Conservation (phyloP, 2,329 filamentous ascomycete species). For the Triangularia verruculosa region DNA sequence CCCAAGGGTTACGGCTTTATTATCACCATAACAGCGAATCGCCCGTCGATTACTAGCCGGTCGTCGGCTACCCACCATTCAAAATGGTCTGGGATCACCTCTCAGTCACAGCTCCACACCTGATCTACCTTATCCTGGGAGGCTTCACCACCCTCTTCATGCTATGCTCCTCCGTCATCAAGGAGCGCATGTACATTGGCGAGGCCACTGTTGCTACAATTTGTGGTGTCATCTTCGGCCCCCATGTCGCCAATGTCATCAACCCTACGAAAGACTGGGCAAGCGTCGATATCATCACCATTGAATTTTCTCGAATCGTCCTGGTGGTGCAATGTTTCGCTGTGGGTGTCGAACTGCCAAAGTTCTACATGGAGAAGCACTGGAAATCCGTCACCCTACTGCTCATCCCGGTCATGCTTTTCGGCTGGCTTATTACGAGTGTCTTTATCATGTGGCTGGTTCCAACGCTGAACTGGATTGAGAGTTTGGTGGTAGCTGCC, state of each 20-base stretch:
- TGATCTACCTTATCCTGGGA: slow-evolving; percentile 98
- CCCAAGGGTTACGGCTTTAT: neutral
- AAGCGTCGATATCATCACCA: slow-evolving; percentile 78
- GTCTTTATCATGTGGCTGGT: slow-evolving; percentile 94
- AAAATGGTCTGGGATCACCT: slow-evolving; percentile 77
- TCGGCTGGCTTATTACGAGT: slow-evolving; percentile 89
- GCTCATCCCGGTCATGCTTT: slow-evolving; percentile 94
- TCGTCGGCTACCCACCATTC: slow-evolving; percentile 3
- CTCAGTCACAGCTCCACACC: slow-evolving; percentile 85
- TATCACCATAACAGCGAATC: neutral
- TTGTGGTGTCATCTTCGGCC: slow-evolving; percentile 85
- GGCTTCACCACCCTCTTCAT: slow-evolving; percentile 98
- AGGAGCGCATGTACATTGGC: slow-evolving; percentile 97
- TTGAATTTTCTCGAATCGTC: slow-evolving; percentile 86
- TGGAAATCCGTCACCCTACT: slow-evolving; percentile 90
- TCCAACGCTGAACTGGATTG: slow-evolving; percentile 76
- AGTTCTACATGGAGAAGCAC: slow-evolving; percentile 96
- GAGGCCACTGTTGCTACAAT: slow-evolving; percentile 93
- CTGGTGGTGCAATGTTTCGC: slow-evolving; percentile 91
- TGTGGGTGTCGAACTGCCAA: slow-evolving; percentile 84
- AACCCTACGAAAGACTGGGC: slow-evolving; percentile 69
- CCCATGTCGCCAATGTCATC: slow-evolving; percentile 78
- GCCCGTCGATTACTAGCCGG: neutral
- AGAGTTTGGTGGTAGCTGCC: slow-evolving; percentile 81
- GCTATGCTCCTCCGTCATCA: slow-evolving; percentile 96